Evolutionary conservation across 352 stramenopile genomes (phyloP), one percentile per base, ranked within the genome.

Genomic region (Globisporangium splendens): DNA sequence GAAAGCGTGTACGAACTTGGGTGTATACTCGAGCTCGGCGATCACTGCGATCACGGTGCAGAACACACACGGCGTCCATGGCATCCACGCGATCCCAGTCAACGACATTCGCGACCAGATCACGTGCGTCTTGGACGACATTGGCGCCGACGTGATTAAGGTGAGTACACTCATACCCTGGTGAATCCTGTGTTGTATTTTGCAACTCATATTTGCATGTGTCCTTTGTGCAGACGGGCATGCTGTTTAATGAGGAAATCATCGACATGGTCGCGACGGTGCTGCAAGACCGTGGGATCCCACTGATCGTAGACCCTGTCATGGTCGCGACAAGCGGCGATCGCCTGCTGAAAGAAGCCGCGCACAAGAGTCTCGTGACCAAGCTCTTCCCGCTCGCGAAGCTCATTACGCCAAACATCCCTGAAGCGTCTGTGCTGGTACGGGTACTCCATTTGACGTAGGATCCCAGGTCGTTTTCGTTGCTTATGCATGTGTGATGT

Each of bases 41-140:
- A 79, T 98, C 65, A 98, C 92, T 1, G 93, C 88, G 13, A 69
- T 98, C 54, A 98, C 95, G n/a, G 88, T 97, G 15, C 83, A 97
- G 62, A 79, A 83, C 67, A 88, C 89, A 8, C 48, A 57, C 6
- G 75, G 75, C n/a, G 75, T 86, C 15, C 68, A 79, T 43, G 68
- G 53, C n/a, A 74, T 86, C 53, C 72, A 81, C 59, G 54, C 54
- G 14, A 66, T 86, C 21, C 85, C 87, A 0, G 39, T 83, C 11
- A 73, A 79, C 22, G 90, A 83, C 57, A 79, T 98, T 31, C 22
- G 62, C 12, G 64, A 79, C 43, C 89, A 97, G 68, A 79, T 98
- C 35, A 77, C 77, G n/a, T 81, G 86, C 15, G 77, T 98, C n/a
- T 56, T 88, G 50, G 66, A 82, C 20, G 95, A 98, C 68, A 86